phyloP scores from a whole-genome alignment of 192 early-diverging fungal species.

The Backusella tuberculispora region DNA sequence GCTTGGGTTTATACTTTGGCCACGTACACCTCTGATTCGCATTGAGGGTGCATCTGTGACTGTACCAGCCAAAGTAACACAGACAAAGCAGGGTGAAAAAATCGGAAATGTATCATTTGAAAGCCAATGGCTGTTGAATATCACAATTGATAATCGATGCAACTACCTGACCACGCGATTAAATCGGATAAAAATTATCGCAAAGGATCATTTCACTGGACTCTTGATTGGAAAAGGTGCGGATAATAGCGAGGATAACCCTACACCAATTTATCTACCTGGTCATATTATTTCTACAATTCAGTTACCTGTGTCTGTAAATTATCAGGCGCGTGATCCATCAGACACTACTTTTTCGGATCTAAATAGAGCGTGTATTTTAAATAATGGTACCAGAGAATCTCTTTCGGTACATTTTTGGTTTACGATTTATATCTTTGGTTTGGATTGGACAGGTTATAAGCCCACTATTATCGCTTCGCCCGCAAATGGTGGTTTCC shows the following conservation, averaged over 20 bases:
- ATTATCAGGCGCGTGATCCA: constrained; percentile 28
- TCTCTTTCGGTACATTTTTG: constrained; percentile 34
- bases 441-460: constrained; percentile 29
- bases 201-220: constrained; percentile 28
- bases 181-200: constrained; percentile 16
- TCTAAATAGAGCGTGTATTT: constrained; percentile 30
- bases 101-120: constrained; percentile 29
- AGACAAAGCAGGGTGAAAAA: constrained; percentile 15
- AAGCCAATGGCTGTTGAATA: constrained; percentile 30
- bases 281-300: constrained; percentile 23
- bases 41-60: constrained; percentile 22
- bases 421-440: constrained; percentile 30
- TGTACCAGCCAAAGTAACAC: constrained; percentile 10
- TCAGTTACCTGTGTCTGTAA: constrained; percentile 23
- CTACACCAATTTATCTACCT: background rate
- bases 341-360: constrained; percentile 34
- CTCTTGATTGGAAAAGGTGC: constrained; percentile 32
- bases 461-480: constrained; percentile 30
- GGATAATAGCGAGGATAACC: background rate
- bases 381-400: constrained; percentile 2
- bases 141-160: constrained; percentile 30
- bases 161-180: constrained; percentile 35
- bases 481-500: constrained; percentile 33
- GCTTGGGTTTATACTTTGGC: constrained; percentile 27
- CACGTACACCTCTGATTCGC: constrained; percentile 27